phyloP scores from a whole-genome alignment of 2,329 filamentous ascomycete genomes.

The Alternaria longipes region DNA sequence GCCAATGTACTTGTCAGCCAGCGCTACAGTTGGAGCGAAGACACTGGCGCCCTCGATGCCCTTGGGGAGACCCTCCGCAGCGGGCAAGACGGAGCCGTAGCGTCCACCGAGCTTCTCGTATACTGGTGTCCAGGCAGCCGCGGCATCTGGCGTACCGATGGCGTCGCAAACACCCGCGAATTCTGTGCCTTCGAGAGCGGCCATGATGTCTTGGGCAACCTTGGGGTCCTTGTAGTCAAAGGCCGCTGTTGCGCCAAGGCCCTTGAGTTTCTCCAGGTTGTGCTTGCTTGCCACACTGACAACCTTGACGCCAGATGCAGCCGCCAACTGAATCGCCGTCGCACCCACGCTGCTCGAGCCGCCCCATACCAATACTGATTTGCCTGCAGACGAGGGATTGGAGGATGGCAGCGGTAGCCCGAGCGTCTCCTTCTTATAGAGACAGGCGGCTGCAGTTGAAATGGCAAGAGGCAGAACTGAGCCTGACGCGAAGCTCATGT shows the following conservation, averaged over 20 bases:
- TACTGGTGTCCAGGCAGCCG: constrained; percentile 36
- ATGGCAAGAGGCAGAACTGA: constrained; percentile 57
- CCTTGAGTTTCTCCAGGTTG: constrained; percentile 41
- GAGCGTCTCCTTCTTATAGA: constrained; percentile 54
- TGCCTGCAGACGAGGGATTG: constrained; percentile 40
- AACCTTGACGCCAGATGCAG: constrained; percentile 53
- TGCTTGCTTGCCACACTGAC: constrained; percentile 50
- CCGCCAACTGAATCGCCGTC: constrained; percentile 56
- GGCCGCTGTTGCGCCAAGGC: constrained; percentile 40
- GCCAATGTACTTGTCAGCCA: constrained; percentile 38
- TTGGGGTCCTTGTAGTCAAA: constrained; percentile 46
- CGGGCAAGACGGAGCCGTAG: constrained; percentile 39
- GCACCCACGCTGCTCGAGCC: constrained; percentile 57
- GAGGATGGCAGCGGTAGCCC: constrained; percentile 51
- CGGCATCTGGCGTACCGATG: constrained; percentile 38
- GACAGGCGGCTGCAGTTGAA: constrained; percentile 55
- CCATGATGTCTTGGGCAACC: constrained; percentile 51
- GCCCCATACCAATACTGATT: constrained; percentile 62
- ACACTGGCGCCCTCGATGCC: constrained; percentile 38
- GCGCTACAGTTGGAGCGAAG: constrained; percentile 32
- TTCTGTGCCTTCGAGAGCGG: constrained; percentile 53
- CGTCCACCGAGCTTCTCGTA: constrained; percentile 42
- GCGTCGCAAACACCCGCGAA: constrained; percentile 56
- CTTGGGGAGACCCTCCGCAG: constrained; percentile 31
- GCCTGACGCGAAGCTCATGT: constrained; percentile 51